Conservation (phyloP, 176 grass and related monocot genomes). For the Ampelocalamus luodianensis region DNA sequence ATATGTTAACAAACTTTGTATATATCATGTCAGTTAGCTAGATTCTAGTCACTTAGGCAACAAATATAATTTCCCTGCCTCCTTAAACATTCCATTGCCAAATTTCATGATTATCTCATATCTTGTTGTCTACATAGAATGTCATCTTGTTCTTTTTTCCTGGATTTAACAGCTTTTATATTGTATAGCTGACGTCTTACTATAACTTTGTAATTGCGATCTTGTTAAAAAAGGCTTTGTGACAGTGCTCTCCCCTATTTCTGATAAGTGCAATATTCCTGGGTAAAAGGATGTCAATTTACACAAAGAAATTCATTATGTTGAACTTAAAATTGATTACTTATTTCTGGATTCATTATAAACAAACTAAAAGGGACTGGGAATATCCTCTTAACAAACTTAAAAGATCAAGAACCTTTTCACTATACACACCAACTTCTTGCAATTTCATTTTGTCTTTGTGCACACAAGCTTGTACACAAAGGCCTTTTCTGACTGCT, state of each 20-base stretch:
- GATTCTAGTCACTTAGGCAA: neutral
- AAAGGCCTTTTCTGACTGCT: neutral
- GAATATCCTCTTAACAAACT: too few species aligned
- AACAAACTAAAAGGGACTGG: too few species aligned
- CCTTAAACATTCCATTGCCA: neutral
- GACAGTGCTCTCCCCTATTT: neutral
- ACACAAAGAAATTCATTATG: neutral
- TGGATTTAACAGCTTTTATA: neutral
- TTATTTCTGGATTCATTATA: neutral
- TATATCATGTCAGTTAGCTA: constrained; percentile 12
- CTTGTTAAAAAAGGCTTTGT: neutral
- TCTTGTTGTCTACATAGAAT: neutral
- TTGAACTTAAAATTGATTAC: neutral
- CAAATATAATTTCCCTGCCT: neutral
- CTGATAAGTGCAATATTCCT: neutral
- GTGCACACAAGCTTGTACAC: neutral
- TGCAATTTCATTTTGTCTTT: neutral
- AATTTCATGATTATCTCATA: neutral
- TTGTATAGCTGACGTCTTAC: neutral
- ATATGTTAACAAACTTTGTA: neutral
- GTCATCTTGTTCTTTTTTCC: neutral
- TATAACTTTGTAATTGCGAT: neutral
- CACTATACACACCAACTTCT: neutral
- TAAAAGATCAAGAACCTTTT: too few species aligned
- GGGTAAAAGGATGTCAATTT: neutral